These are phyloP conservation scores for Sporothrix humicola DNA, from an alignment of 2,329 filamentous ascomycete genomes.

Conservation along the genomic window DNA sequence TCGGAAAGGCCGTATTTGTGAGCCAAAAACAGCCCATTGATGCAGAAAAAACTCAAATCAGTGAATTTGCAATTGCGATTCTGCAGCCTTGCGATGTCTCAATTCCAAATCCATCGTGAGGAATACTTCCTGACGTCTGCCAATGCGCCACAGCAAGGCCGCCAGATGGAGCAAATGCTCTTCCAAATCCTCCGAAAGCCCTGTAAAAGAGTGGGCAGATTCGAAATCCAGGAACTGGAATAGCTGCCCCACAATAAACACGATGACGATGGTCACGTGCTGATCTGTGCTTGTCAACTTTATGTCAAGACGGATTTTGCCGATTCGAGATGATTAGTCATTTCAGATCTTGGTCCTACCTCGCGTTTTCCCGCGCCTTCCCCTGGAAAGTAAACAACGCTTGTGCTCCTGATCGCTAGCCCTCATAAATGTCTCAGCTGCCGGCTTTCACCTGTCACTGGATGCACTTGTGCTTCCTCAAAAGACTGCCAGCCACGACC, in stretches of 20 bases:
- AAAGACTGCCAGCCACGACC: neutral
- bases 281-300: neutral
- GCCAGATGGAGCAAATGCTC: neutral
- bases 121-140: neutral
- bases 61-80: neutral
- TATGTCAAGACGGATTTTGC: neutral
- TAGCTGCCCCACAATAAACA: neutral
- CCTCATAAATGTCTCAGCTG: neutral
- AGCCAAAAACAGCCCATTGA: neutral
- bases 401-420: neutral
- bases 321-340: slow-evolving; percentile 6
- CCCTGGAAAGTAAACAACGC: slow-evolving; percentile 17
- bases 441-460: neutral
- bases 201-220: neutral
- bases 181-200: slow-evolving; percentile 4
- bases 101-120: neutral
- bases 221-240: neutral
- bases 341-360: neutral
- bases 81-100: slow-evolving; percentile 3
- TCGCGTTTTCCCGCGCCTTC: neutral
- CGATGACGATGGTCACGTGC: slow-evolving; percentile 19
- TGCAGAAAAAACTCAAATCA: neutral
- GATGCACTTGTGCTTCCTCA: neutral
- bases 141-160: neutral
- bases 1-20: slow-evolving; percentile 5